Conservation (phyloP, 2,329 filamentous ascomycete genomes). For the Monosporascus ibericus region DNA sequence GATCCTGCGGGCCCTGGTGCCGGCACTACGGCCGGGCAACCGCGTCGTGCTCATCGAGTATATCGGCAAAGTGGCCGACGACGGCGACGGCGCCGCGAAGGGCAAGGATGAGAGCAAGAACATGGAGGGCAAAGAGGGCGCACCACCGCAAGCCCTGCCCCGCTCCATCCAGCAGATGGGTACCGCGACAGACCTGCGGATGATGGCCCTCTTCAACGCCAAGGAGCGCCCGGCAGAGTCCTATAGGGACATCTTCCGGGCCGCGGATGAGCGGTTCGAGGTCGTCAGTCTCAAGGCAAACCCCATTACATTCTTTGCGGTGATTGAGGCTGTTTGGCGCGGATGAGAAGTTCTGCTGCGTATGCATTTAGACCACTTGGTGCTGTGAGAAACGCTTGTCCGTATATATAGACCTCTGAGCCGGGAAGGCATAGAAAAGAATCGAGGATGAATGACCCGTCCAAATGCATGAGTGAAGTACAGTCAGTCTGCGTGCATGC, state of each 20-base stretch:
- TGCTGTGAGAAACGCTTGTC: too few species aligned
- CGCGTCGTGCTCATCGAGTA: constrained; percentile 32
- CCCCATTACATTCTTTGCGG: constrained; percentile 30
- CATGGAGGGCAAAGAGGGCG: constrained; percentile 2
- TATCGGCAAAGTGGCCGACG: constrained; percentile 28
- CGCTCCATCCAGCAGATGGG: constrained; percentile 32
- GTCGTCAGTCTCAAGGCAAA: constrained; percentile 29
- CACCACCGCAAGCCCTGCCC: constrained; percentile 19
- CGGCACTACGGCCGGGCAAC: constrained; percentile 38
- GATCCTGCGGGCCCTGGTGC: constrained; percentile 36
- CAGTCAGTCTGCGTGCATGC: too few species aligned
- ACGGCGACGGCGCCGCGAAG: background rate
- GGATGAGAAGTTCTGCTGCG: constrained; percentile 6
- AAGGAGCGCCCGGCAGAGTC: constrained; percentile 39
- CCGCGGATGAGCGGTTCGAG: constrained; percentile 40
- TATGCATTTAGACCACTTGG: too few species aligned
- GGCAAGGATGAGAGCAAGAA: background rate
- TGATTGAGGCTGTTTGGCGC: constrained; percentile 32
- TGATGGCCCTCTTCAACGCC: constrained; percentile 44
- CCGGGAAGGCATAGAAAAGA: too few species aligned
- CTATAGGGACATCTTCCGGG: constrained; percentile 38
- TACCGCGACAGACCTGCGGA: constrained; percentile 39
- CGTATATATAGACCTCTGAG: too few species aligned
- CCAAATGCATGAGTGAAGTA: too few species aligned
- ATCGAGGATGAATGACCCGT: too few species aligned